Base-by-base conservation (phyloP, 2,329 filamentous ascomycete species). In the Pestalotiopsis sp. region DNA sequence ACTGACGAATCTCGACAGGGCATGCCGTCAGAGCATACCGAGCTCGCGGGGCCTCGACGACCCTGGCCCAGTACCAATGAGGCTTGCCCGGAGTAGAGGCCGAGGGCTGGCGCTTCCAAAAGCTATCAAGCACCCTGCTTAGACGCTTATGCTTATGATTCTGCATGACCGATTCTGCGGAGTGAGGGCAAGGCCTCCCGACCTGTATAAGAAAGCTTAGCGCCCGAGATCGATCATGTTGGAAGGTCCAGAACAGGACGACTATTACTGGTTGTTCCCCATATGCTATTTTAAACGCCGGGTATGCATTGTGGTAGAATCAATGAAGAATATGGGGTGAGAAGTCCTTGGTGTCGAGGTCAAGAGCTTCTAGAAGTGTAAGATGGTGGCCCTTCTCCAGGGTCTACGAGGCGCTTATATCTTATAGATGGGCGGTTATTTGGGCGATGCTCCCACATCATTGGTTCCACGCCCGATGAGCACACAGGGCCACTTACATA, bases 351-450 rank as follows among this genome's bases (percentile, higher is more conserved):
- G 11, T 58, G 13, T 64, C 25, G n/a, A 65, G 66, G 23, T 13
- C 49, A 61, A 65, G 58, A 17, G 49, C 20, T 68, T 68, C 66
- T 68, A 65, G 66, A 68, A 68, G 20, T 12, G 12, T 58, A 23
- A 49, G 61, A 49, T 36, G n/a, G 38, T 45, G 38, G 25, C 25
- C 20, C n/a, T 40, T 45, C 31, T 38, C 52, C 12, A n/a, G 14
- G 45, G 56, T 13, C n/a, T 20, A 31, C 25, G 13, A 20, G n/a
- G 61, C 66, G 66, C 66, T 68, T 68, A 68, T 57, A 13, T 25
- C 45, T 36, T 40, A 38, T 31, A 38, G 12, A 45, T 58, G 64
- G 45, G 64, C 64, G 64, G 64, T 45, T 66, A 66, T 52, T 23
- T 36, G 27, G 20, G 62, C 5, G n/a, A 62, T 11, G 25, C 27